Percentiles rank a stretch among this genome's conserved stretches.
These are phyloP conservation scores for Fraxinus nigra DNA, from an alignment of 305 asterid genomes.

Conservation along the genomic window DNA sequence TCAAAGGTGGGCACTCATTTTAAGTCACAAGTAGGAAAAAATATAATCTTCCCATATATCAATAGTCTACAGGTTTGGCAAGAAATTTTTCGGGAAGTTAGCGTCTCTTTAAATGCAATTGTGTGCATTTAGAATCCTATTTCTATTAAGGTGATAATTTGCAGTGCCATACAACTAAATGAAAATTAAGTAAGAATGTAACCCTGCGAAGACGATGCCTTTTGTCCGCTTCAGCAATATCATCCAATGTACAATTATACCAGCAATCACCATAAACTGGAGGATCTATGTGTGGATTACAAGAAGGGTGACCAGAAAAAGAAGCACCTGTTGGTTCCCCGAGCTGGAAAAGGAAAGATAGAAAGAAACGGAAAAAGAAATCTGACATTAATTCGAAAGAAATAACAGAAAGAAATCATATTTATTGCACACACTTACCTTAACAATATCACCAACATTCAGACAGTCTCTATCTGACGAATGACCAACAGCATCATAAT, in stretches of 20 bases:
- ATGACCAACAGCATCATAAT: constrained; percentile 97
- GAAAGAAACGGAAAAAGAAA: neutral
- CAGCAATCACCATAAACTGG: constrained; percentile 90
- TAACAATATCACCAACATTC: constrained; percentile 76
- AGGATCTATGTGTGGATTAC: constrained; percentile 88
- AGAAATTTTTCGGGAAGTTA: neutral
- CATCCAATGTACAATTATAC: constrained; percentile 89
- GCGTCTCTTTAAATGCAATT: neutral
- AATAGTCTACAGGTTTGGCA: neutral
- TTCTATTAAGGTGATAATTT: neutral
- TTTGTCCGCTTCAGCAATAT: constrained; percentile 86
- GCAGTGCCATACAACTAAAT: neutral
- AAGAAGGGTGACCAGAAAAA: constrained; percentile 72
- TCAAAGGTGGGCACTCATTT: neutral
- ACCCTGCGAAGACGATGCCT: constrained; percentile 92
- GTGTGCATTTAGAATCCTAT: constrained; percentile 3
- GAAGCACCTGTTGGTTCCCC: constrained; percentile 91
- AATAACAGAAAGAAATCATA: neutral
- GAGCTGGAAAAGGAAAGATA: constrained; percentile 47
- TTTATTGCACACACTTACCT: constrained; percentile 51
- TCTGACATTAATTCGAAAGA: constrained; percentile 11
- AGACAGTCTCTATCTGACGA: constrained; percentile 90
- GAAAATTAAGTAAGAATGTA: constrained; percentile 13
- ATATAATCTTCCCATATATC: neutral
- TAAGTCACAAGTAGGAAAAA: neutral